A percentile compares a stretch with the other conserved stretches of the same genome.
Evolutionary conservation across 768 basidiomycete genomes (phyloP).

Genomic region (Tephrocybe sp.): DNA sequence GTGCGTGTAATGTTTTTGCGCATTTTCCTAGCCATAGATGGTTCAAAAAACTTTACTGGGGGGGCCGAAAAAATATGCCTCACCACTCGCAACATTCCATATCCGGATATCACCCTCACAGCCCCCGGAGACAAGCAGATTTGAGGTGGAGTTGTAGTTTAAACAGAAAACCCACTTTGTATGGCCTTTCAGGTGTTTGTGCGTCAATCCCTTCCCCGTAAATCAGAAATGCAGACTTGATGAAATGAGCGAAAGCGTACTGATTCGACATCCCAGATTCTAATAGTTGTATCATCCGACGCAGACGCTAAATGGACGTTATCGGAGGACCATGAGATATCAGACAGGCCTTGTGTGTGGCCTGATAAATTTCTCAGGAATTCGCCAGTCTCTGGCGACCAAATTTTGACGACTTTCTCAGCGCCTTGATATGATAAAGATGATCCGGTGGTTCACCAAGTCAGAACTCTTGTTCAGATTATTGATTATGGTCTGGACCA

Average conservation of each 20-base stretch:
- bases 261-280: constrained; percentile 86
- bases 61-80: constrained; percentile 14
- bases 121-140: constrained; percentile 87
- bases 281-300: constrained; percentile 87
- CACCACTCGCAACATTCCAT: constrained; percentile 88
- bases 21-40: constrained; percentile 60
- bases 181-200: constrained; percentile 77
- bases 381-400: constrained; percentile 80
- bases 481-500: constrained; percentile 28
- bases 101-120: constrained; percentile 92
- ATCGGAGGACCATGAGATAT: constrained; percentile 87
- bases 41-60: not conserved
- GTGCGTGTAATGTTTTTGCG: constrained; percentile 85
- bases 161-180: constrained; percentile 89
- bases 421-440: constrained; percentile 48
- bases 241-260: constrained; percentile 37
- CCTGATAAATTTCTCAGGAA: constrained; percentile 73
- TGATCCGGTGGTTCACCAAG: constrained; percentile 5
- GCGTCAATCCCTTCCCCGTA: constrained; percentile 57
- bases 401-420: constrained; percentile 78
- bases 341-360: constrained; percentile 83
- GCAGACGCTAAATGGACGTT: constrained; percentile 84
- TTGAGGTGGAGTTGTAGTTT: constrained; percentile 86
- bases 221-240: constrained; percentile 10
- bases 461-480: constrained; percentile 14